Evolutionary conservation across 257 asterid species (phyloP).

Genomic region (Anisodus acutangulus): DNA sequence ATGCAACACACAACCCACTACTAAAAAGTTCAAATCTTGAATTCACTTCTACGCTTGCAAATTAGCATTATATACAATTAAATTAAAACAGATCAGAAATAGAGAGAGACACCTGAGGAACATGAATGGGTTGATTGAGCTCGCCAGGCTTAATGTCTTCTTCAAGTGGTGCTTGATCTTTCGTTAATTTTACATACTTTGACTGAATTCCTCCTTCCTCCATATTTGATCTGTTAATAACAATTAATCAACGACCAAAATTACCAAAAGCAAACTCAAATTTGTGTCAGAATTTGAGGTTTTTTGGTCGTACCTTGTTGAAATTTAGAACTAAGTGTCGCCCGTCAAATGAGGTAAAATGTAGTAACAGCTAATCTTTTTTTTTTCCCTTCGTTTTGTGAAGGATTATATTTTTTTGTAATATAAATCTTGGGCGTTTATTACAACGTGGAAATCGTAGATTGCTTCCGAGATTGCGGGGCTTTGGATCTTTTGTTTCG

Average conservation of each 20-base stretch:
- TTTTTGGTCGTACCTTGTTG: constrained; percentile 3
- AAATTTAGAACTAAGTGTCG: neutral
- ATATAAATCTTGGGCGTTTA: neutral
- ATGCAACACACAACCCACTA: constrained; percentile 13
- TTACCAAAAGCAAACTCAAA: neutral
- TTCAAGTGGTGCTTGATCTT: constrained; percentile 77
- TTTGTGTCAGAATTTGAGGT: neutral
- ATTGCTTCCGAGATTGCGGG: neutral
- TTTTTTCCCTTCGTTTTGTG: too few species aligned
- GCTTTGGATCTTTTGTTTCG: neutral
- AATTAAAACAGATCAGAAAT: constrained; percentile 3
- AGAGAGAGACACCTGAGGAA: constrained; percentile 62
- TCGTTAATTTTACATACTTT: constrained; percentile 81
- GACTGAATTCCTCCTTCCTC: constrained; percentile 75
- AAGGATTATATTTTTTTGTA: too few species aligned
- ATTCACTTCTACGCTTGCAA: neutral
- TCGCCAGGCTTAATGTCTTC: constrained; percentile 87
- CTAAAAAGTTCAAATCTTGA: neutral
- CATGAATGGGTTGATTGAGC: constrained; percentile 94
- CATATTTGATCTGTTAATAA: constrained; percentile 41
- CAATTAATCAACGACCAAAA: neutral
- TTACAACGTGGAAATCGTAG: neutral
- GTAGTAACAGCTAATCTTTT: neutral
- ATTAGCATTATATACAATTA: too few species aligned
- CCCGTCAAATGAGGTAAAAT: neutral